Evolutionary conservation across 2,329 filamentous ascomycete genomes (phyloP).

Genomic region (Pyrenochaeta sp.): DNA sequence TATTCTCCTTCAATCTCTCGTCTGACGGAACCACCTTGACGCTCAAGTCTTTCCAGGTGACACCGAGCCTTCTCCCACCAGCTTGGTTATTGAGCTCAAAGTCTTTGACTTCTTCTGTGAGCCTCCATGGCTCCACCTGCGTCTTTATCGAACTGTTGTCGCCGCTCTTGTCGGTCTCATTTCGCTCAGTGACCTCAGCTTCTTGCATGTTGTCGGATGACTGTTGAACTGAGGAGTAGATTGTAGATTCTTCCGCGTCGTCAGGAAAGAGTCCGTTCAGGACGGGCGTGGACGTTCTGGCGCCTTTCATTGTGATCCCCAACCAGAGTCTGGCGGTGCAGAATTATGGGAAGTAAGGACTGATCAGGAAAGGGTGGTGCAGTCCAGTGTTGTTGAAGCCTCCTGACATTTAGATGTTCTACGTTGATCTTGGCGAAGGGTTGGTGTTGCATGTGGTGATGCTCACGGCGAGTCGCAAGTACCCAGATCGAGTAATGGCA

Average conservation of each 20-base stretch:
- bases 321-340: neutral
- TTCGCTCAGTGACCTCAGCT: no score
- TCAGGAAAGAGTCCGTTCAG: neutral
- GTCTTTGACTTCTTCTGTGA: neutral
- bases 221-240: no score
- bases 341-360: no score
- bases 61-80: no score
- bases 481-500: slow-evolving; percentile 1
- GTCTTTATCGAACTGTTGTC: neutral
- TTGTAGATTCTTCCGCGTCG: neutral
- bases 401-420: neutral
- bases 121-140: neutral
- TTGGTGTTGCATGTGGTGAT: slow-evolving; percentile 1
- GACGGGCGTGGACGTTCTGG: neutral
- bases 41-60: slow-evolving; percentile 75
- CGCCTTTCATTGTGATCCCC: neutral
- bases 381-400: no score
- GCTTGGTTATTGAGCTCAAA: slow-evolving; percentile 1
- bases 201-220: no score
- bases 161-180: neutral
- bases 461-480: neutral
- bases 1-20: slow-evolving; percentile 68
- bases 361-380: no score
- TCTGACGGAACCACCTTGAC: slow-evolving; percentile 71
- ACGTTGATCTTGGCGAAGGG: neutral